Evolutionary conservation across 1,284 basidiomycete species (phyloP).

Genomic region (Caloboletus inedulis): DNA sequence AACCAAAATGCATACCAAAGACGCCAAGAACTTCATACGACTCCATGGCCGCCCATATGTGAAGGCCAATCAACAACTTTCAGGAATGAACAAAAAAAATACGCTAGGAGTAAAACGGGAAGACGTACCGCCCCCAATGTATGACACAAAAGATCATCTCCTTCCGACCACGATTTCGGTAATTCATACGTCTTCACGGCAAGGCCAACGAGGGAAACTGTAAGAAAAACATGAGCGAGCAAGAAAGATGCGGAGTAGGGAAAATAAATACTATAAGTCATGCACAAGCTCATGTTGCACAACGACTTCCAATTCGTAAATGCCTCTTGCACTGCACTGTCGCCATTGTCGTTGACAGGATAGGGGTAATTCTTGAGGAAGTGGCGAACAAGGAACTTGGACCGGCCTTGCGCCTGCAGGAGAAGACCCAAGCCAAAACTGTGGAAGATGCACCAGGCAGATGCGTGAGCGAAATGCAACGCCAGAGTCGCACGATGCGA

Average conservation of each 20-base stretch:
- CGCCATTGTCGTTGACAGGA: constrained; percentile 53
- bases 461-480: constrained; percentile 79
- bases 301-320: constrained; percentile 94
- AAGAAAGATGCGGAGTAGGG: not conserved
- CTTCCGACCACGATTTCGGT: constrained; percentile 82
- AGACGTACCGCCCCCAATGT: constrained; percentile 72
- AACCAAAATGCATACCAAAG: constrained; percentile 56
- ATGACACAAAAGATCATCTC: constrained; percentile 87
- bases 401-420: constrained; percentile 80
- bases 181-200: constrained; percentile 87
- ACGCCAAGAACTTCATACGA: constrained; percentile 91
- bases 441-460: constrained; percentile 87
- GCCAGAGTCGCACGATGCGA: constrained; percentile 45
- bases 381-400: constrained; percentile 90
- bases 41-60: constrained; percentile 89
- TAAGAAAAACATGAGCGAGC: not conserved
- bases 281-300: constrained; percentile 90
- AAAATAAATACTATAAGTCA: constrained; percentile 80
- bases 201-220: constrained; percentile 78
- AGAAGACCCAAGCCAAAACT: constrained; percentile 85
- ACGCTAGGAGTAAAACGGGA: not conserved
- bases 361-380: constrained; percentile 93
- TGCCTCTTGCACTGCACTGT: constrained; percentile 83
- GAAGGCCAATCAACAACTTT: constrained; percentile 82
- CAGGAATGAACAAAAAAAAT: constrained; percentile 2